Base-by-base conservation (phyloP, 2,329 filamentous ascomycete species). In the Colletotrichum tanaceti region DNA sequence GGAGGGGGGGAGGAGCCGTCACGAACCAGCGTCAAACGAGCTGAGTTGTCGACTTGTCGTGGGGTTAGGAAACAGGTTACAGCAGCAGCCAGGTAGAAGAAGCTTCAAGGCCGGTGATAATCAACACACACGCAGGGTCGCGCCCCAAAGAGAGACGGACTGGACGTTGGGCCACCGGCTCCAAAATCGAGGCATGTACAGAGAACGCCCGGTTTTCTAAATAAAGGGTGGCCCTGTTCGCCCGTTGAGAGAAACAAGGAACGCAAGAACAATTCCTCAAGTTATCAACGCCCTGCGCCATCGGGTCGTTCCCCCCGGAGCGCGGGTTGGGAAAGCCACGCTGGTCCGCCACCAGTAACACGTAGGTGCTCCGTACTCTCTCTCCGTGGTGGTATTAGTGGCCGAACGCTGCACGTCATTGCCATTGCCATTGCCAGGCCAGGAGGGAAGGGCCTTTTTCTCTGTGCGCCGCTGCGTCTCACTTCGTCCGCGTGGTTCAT, bases 181-280 rank as follows among this genome's bases (percentile, higher is more conserved):
- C 35, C 35, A 41, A 18, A 10, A 28, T 62, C 50, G 18, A 24
- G 14, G 20, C 5, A n/a, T n/a, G n/a, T n/a, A n/a, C n/a, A n/a
- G n/a, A n/a, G n/a, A n/a, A 6, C 41, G 35, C 22, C 58, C 35
- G 43, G 18, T 41, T 58, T 58, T 64, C 60, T 65, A 64, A 68
- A 68, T 53, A 54, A 68, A 64, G 65, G 14, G 28, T 32, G 43
- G 24, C 49, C 11, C 32, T 11, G 14, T 35, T 6, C 35, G 16
- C 18, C 49, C 18, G 38, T 10, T 22, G 9, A 10, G 28, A 10
- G 28, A 32, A 32, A 32, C 28, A 50, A 22, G 2, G 16, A 16
- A 18, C 22, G 14, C 22, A 10, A 28, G 18, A 43, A 46, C 47
- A 11, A 24, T 57, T n/a, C 52, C 53, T 58, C 44, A 41, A 63